Evolutionary conservation across 805 yeast species (phyloP).

Genomic region (Saccharomyces mikatae): DNA sequence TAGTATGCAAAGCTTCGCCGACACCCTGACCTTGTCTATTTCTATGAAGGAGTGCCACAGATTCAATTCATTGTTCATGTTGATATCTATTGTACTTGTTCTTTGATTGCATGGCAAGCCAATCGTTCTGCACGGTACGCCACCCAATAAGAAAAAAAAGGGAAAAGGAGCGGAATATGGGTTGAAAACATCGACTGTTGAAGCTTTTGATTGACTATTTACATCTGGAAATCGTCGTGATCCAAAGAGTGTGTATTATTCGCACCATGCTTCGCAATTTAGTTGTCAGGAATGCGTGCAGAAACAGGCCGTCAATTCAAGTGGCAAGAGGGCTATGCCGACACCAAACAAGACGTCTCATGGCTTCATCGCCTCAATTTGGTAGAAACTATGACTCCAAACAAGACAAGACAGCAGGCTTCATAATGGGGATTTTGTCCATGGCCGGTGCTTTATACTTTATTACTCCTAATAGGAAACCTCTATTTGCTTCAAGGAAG

Average conservation of each 20-base stretch:
- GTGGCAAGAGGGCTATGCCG: neutral
- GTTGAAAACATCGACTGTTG: neutral
- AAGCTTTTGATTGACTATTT: neutral
- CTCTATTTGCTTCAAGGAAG: neutral
- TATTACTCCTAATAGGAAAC: conserved; percentile 2
- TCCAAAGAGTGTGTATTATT: neutral
- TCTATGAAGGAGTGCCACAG: neutral
- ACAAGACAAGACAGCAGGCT: neutral
- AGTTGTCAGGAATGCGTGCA: neutral
- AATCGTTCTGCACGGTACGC: neutral
- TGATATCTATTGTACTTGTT: neutral
- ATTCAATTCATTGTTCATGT: neutral
- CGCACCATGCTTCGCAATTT: neutral
- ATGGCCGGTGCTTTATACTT: conserved; percentile 9
- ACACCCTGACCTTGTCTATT: neutral
- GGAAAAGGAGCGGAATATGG: neutral
- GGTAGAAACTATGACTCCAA: neutral
- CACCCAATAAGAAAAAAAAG: neutral
- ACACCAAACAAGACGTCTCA: neutral
- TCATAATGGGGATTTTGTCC: conserved; percentile 5
- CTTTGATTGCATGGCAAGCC: neutral
- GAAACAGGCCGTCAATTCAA: neutral
- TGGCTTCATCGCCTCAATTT: neutral
- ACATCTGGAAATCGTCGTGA: neutral
- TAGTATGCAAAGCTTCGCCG: neutral